Base-by-base conservation (phyloP, 768 basidiomycete genomes). In the Boletus bicolor region DNA sequence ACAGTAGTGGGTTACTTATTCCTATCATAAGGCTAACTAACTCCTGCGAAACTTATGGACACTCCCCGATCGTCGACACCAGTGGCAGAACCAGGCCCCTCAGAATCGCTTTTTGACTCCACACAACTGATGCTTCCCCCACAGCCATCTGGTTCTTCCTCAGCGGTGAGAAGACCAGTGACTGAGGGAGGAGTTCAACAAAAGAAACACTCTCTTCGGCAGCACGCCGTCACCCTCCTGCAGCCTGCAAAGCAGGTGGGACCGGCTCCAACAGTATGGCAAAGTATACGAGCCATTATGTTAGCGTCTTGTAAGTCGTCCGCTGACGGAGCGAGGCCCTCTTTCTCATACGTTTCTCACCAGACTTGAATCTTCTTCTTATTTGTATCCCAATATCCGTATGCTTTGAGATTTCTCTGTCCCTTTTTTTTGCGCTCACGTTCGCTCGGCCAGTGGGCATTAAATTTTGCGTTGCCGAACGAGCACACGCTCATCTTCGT, bases 341-440 rank as follows among this genome's bases (percentile, higher is more conserved):
- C 12, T 49, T 56, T 2, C 49, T 66, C 19, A 60, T 30, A 24
- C 26, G 0, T 34, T 44, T 34, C 24, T 28, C 52, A 1, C 39
- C 37, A 90, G 89, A 82, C 77, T 67, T 91, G 8, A 91, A 91
- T 62, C 11, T 89, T n/a, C 72, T 91, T 11, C 76, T 90, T 0
- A 59, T 87, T 9, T 90, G 79, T 64, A 89, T 91, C 28, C 89
- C 89, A 2, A 62, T 90, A 58, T 85, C 89, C 1, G 89, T 73
- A 62, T 82, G 68, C 66, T 6, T 51, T 12, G 0, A 5, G 5
- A 24, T 12, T 30, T 54, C 11, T 46, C 36, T 56, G 17, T 56
- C 17, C 24, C 42, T 51, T 9, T 44, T 41, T 3, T 15, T 46
- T 42, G 37, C 19, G 14, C 35, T 54, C 9, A 59, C 28, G 42